A percentile compares a stretch with the other conserved stretches of the same genome.
These are phyloP conservation scores for Trichosporon ovoides DNA, from an alignment of 1,284 basidiomycete genomes.

Conservation along the genomic window DNA sequence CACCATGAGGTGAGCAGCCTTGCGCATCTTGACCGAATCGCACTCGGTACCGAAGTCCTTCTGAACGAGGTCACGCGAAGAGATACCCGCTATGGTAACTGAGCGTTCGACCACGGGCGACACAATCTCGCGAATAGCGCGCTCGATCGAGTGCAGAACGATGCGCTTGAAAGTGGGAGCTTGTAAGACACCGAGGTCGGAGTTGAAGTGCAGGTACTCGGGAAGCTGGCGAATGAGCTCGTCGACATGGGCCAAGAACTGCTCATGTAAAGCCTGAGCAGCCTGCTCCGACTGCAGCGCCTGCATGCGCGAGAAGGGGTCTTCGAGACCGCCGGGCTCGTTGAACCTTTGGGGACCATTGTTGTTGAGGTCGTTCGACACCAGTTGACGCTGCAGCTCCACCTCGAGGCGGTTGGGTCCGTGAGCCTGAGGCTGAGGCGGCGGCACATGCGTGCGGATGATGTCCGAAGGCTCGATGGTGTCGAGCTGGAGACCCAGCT, in stretches of 20 bases:
- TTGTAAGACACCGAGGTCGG: slow-evolving; percentile 58
- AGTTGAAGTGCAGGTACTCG: slow-evolving; percentile 71
- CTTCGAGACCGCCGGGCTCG: slow-evolving; percentile 28
- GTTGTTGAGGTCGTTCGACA: slow-evolving; percentile 23
- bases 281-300: slow-evolving; percentile 44
- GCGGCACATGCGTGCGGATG: slow-evolving; percentile 52
- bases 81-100: slow-evolving; percentile 98
- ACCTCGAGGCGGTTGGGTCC: slow-evolving; percentile 38
- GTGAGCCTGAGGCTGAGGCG: slow-evolving; percentile 40
- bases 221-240: slow-evolving; percentile 65
- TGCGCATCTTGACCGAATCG: slow-evolving; percentile 83
- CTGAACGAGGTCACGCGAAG: slow-evolving; percentile 87
- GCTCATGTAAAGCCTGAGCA: slow-evolving; percentile 46
- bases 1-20: slow-evolving; percentile 92
- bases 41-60: slow-evolving; percentile 97
- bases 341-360: slow-evolving; percentile 32
- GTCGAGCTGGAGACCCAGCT: slow-evolving; percentile 81
- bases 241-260: slow-evolving; percentile 49
- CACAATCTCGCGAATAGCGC: slow-evolving; percentile 96
- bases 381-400: slow-evolving; percentile 39
- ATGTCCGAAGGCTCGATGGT: slow-evolving; percentile 77
- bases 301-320: slow-evolving; percentile 43
- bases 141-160: slow-evolving; percentile 84
- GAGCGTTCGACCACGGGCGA: slow-evolving; percentile 96
- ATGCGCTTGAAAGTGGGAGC: slow-evolving; percentile 81